Base-by-base conservation (phyloP, 805 yeast species). In the Kuraishia molischiana region DNA sequence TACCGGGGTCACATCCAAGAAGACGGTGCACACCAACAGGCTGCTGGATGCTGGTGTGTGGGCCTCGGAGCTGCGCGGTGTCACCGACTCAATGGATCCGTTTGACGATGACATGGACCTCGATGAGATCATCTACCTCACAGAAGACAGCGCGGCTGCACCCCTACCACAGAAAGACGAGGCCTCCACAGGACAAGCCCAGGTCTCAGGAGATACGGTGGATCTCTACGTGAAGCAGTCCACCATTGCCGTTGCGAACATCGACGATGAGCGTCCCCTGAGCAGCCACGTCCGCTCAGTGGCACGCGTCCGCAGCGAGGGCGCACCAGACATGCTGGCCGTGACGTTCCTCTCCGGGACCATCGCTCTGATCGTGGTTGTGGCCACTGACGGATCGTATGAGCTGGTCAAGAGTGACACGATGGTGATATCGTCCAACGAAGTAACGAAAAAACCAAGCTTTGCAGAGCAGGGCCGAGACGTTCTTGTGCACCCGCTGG, bases 321-420 rank as follows among this genome's bases (percentile, higher is more conserved):
- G 31, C 10, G 59, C 52, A 37, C 62, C 59, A 37, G 44, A 54
- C 1, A 29, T 60, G 5, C 15, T 58, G 8, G 35, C 55, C 3
- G 41, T 49, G 11, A 37, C 54, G 32, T 35, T 43, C 8, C 38
- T 48, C 2, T 57, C 57, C 2, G 39, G 37, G 24, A 24, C 53
- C 3, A 28, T 54, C 10, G 14, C 54, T 8, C 31, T 54, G 5
- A 45, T 57, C 26, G 40, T 56, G 2, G 39, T 35, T 3, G 22
- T 36, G 11, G 8, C 26, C 26, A 11, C 26, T 8, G 26, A 22
- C 10, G 26, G 11, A 22, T 22, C 26, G 26, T 22, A 8, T 11
- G 26, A 22, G 11, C 8, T 22, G 10, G n/a, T n/a, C n/a, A n/a
- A n/a, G n/a, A n/a, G n/a, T n/a, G n/a, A n/a, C n/a, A n/a, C n/a